Base-by-base conservation (phyloP, 2,329 filamentous ascomycete species). In the Stachybotrys chartarum region DNA sequence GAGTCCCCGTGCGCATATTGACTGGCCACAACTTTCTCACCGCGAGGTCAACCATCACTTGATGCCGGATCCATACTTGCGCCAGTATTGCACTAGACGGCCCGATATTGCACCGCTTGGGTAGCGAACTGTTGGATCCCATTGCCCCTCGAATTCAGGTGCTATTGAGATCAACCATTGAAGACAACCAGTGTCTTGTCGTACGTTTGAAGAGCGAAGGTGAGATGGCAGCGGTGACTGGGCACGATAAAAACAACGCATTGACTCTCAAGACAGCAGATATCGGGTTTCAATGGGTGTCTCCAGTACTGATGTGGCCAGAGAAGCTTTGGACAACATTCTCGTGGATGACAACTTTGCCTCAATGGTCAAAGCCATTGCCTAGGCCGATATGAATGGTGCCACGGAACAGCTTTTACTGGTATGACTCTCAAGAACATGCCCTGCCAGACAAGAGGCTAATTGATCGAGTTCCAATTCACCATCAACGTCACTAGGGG, bases 401-500 rank as follows among this genome's bases (percentile, higher is more conserved):
- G 81, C 83, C 1, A 83, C 87, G 39, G 78, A 84, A 65, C 87
- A 87, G 65, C 87, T 88, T 64, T 76, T 87, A 50, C 85, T 87
- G 67, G 75, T 75, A 64, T 56, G 60, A 31, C 54, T n/a, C 7
- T 51, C 35, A n/a, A n/a, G n/a, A n/a, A n/a, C n/a, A n/a, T n/a
- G n/a, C 47, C 31, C 57, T 8, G 31, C 0, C 5, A 48, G 44
- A 61, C 53, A 45, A 18, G 14, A 6, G 2, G 14, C 46, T 0
- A 2, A 39, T 0, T 5, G 35, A 17, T 10, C 16, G 35, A 78
- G 78, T 85, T 85, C 63, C 80, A 84, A 75, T 82, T 89, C 61
- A 89, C 86, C 1, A 85, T 87, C 67, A 87, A 87, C 64, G 85
- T 87, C 57, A 87, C 84, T 5, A 84, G 84, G 2, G 84, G 87